phyloP scores from a whole-genome alignment of 2,329 filamentous ascomycete species.

The Arthrobotrys entomopaga region DNA sequence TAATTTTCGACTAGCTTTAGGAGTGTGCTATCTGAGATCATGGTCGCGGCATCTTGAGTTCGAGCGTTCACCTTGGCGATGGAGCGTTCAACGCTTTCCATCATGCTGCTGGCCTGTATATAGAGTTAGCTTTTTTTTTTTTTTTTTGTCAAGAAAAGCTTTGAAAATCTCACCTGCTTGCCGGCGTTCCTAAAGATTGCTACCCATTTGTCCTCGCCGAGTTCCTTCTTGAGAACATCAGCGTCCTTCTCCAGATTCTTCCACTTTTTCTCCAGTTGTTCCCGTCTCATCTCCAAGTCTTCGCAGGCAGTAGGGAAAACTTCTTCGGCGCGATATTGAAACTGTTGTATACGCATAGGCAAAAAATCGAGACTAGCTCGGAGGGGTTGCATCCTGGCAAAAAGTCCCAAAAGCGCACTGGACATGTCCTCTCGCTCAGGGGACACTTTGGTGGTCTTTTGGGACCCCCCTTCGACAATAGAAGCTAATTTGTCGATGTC shows the following conservation, averaged over 20 bases:
- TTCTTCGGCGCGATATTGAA: conserved; percentile 78
- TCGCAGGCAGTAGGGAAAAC: conserved; percentile 91
- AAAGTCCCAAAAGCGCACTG: conserved; percentile 83
- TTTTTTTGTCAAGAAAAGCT: conserved; percentile 4
- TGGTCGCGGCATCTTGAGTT: conserved; percentile 74
- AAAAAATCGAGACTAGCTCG: conserved; percentile 93
- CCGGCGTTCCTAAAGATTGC: conserved; percentile 93
- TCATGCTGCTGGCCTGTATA: conserved; percentile 83
- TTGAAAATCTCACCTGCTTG: conserved; percentile 53
- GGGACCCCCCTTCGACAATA: conserved; percentile 76
- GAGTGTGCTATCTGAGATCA: conserved; percentile 67
- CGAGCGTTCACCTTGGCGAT: conserved; percentile 75
- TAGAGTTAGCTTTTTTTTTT: conserved; percentile 29
- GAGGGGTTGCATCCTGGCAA: conserved; percentile 93
- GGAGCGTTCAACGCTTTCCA: conserved; percentile 90
- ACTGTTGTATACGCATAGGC: conserved; percentile 90
- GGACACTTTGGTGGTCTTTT: conserved; percentile 58
- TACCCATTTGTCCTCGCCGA: conserved; percentile 96
- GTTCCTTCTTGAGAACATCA: conserved; percentile 84
- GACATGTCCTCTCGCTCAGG: conserved; percentile 70
- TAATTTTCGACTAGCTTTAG: conserved; percentile 90
- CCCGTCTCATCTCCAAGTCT: conserved; percentile 80
- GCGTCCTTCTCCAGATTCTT: conserved; percentile 89
- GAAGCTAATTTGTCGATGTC: conserved; percentile 92
- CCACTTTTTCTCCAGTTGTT: conserved; percentile 82